Evolutionary conservation across 1,284 basidiomycete genomes (phyloP), one percentile per base, ranked within the genome.

Genomic region (Trametes polyzona): DNA sequence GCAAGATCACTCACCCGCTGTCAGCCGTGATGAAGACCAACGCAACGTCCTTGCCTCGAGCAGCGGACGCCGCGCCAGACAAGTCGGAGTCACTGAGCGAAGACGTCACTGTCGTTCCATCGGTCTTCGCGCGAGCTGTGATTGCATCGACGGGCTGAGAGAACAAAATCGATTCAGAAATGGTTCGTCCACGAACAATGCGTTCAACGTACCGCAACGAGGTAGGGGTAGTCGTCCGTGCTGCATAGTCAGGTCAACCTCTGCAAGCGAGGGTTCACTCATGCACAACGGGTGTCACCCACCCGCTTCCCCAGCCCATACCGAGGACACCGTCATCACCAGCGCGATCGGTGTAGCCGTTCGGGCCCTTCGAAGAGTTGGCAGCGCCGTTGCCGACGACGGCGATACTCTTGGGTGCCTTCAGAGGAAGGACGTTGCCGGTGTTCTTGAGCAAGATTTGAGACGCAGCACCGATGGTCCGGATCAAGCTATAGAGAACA

Each of bases 391-490:
- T 82, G 4, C 88, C 88, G 52, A 90, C 78, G 21, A 91, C 73
- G 0, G 76, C 84, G 47, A 90, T 78, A 4, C 74, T 76, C 60
- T 74, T 74, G 0, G 82, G 81, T 17, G 72, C 73, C 1, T 73
- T 75, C n/a, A 92, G 72, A 2, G 90, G 90, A 0, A 93, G 74
- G 1, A 76, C 73, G 3, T 73, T 71, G 39, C 79, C 76, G 1
- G 67, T 68, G 70, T 93, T 93, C 76, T 93, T 93, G 47, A 93
- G 77, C 23, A 95, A 74, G 7, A 93, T 85, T 1, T 84, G 87
- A 0, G 86, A 86, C 0, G 88, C 84, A 0, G 80, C 81, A n/a
- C 83, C 89, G 36, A 92, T 84, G 46, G 83, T 75, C 10, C 87
- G 81, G 36, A 90, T 87, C 12, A 88, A 62, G 40, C 83, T 87